Percentiles rank a stretch among this genome's conserved stretches.
Conservation (phyloP, 371 early-diverging fungal species). For the Rhizopus microsporus region DNA sequence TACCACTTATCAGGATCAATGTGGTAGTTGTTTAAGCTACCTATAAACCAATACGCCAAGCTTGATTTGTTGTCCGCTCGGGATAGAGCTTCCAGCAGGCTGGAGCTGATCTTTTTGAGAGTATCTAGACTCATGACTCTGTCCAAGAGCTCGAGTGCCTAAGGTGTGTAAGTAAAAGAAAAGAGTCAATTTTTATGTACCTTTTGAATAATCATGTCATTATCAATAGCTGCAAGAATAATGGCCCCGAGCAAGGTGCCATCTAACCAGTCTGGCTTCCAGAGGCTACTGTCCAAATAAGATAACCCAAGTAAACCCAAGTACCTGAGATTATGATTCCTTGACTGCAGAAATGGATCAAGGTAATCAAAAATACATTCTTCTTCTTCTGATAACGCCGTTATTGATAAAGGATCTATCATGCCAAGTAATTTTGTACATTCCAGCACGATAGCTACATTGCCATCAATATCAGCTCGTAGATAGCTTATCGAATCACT, state of each 20-base stretch:
- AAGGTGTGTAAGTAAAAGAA: not conserved
- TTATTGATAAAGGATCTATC: not conserved
- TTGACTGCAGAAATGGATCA: constrained; percentile 28
- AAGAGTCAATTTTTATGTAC: constrained; percentile 3
- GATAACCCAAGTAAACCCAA: constrained; percentile 39
- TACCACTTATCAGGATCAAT: constrained; percentile 15
- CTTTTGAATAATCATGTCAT: constrained; percentile 29
- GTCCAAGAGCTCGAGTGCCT: constrained; percentile 33
- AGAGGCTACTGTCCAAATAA: constrained; percentile 27
- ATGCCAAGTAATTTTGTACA: constrained; percentile 32
- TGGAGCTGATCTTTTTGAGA: constrained; percentile 5
- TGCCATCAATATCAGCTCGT: not conserved
- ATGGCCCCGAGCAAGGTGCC: constrained; percentile 19
- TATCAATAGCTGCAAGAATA: constrained; percentile 14
- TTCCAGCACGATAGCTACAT: constrained; percentile 44
- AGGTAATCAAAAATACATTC: constrained; percentile 33
- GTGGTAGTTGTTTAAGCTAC: constrained; percentile 20
- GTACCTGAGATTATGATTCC: constrained; percentile 50
- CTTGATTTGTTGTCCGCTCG: constrained; percentile 7
- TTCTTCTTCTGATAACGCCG: not conserved
- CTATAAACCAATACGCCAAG: constrained; percentile 26
- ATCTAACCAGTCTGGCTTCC: constrained; percentile 37
- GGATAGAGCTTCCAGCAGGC: constrained; percentile 16
- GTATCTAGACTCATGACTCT: constrained; percentile 12
- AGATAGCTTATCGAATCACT: not conserved